Evolutionary conservation across 805 yeast genomes (phyloP).

Genomic region (Clavispora phyllophila): DNA sequence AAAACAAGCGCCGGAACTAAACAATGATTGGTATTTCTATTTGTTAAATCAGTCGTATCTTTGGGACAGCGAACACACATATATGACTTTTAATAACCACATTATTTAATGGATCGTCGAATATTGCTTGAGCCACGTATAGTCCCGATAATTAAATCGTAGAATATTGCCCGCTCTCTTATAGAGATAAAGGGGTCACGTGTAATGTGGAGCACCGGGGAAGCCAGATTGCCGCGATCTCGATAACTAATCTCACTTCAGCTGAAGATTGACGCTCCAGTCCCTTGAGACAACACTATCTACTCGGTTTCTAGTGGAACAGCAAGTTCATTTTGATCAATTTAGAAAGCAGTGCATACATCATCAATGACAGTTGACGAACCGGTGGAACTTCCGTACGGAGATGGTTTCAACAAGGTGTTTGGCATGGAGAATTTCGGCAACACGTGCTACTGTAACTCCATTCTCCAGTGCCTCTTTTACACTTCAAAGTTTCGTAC

Average conservation of each 20-base stretch:
- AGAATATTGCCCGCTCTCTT: background rate
- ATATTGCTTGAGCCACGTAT: too few relatives aligned
- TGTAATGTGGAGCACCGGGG: background rate
- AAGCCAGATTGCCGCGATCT: background rate
- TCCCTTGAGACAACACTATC: too few relatives aligned
- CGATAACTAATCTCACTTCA: background rate
- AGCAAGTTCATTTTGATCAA: too few relatives aligned
- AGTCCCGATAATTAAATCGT: too few relatives aligned
- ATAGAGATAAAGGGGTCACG: background rate
- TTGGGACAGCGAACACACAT: too few relatives aligned
- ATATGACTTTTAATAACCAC: too few relatives aligned
- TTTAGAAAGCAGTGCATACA: too few relatives aligned
- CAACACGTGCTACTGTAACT: conserved; percentile 91
- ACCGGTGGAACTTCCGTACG: conserved; percentile 39
- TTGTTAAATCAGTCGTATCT: too few relatives aligned
- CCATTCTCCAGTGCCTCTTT: conserved; percentile 83
- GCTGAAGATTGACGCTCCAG: background rate
- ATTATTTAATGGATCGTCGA: too few relatives aligned
- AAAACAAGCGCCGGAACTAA: too few relatives aligned
- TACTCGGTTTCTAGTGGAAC: too few relatives aligned
- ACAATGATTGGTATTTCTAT: background rate
- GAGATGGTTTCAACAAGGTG: conserved; percentile 64
- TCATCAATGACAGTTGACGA: background rate
- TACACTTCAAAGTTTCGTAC: conserved; percentile 68
- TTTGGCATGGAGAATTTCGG: conserved; percentile 85